phyloP scores from a whole-genome alignment of 2,329 filamentous ascomycete species.

The Colletotrichum musicola region DNA sequence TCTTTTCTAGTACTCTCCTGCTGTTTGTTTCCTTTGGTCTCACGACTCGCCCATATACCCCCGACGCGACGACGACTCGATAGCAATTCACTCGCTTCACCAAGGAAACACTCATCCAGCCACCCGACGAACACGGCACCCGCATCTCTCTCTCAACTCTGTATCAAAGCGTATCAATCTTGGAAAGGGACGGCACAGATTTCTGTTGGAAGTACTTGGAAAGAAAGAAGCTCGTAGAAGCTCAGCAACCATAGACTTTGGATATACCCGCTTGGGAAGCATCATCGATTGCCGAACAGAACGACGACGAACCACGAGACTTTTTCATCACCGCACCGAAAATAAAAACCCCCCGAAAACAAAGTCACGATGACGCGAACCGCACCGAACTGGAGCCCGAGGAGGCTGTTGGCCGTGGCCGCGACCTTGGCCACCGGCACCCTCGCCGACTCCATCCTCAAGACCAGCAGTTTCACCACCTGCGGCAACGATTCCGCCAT shows the following conservation, averaged over 20 bases:
- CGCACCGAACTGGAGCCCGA: constrained; percentile 45
- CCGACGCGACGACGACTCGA: constrained; percentile 38
- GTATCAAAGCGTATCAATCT: constrained; percentile 28
- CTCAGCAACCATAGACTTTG: constrained; percentile 38
- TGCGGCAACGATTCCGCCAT: constrained; percentile 70
- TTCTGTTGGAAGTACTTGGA: constrained; percentile 26
- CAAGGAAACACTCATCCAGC: constrained; percentile 21
- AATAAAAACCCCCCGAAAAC: background rate
- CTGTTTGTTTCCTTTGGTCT: constrained; percentile 37
- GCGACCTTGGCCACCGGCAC: constrained; percentile 59
- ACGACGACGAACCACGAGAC: constrained; percentile 24
- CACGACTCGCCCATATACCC: constrained; percentile 37
- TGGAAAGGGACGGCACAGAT: constrained; percentile 23
- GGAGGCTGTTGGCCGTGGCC: constrained; percentile 50
- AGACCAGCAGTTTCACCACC: constrained; percentile 83
- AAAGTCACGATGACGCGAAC: constrained; percentile 49
- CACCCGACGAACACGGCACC: constrained; percentile 28
- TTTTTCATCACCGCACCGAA: background rate
- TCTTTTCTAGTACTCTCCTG: constrained; percentile 24
- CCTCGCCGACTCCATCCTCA: constrained; percentile 77
- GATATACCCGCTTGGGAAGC: constrained; percentile 35
- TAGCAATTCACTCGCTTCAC: constrained; percentile 20
- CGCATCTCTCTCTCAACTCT: constrained; percentile 26
- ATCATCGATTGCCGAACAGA: constrained; percentile 26
- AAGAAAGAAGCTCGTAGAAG: constrained; percentile 39